Base-by-base conservation (phyloP, 805 yeast genomes). In the Saccharomycopsis synnaedendra region DNA sequence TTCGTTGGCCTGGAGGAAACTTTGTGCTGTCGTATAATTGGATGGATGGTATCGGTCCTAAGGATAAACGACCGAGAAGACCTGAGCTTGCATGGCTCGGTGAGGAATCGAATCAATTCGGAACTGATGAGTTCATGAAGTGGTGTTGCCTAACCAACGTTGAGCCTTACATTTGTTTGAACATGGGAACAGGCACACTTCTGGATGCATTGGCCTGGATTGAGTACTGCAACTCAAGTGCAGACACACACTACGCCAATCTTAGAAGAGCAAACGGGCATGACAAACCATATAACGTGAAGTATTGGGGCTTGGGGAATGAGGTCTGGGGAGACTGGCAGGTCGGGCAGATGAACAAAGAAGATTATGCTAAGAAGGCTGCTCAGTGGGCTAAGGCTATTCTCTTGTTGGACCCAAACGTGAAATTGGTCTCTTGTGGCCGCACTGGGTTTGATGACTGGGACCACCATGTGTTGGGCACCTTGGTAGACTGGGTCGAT, bases 301-400 rank as follows among this genome's bases (percentile, higher is more conserved):
- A 63, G 53, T 64, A 63, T 48, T 64, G 67, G 67, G 60, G 64
- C 4, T 54, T 64, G 19, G 67, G 67, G 8, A 64, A 64, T 46
- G 67, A 64, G 52, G 64, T 64, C 30, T 64, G 64, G 63, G 67
- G 67, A 11, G 57, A 54, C 5, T 64, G 67, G 67, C 67, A 63
- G 47, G 64, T 64, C 37, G 66, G 65, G 19, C 65, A 61, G 47
- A 56, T 58, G 59, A 47, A 54, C 11, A 49, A 47, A 37, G 64
- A 59, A 44, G 64, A 63, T 38, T 64, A 64, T 45, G 48, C 44
- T 9, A 60, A 63, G 19, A 19, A 19, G 19, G 19, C 19, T 19
- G 19, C 19, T 19, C 19, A 19, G 51, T 64, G 67, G 67, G 65
- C 64, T 5, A 64, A 64, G 50, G 67, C 67, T 4, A 55, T 64